Base-by-base conservation (phyloP, 495 filamentous ascomycete species). In the Friedmanniomyces endolithicus region DNA sequence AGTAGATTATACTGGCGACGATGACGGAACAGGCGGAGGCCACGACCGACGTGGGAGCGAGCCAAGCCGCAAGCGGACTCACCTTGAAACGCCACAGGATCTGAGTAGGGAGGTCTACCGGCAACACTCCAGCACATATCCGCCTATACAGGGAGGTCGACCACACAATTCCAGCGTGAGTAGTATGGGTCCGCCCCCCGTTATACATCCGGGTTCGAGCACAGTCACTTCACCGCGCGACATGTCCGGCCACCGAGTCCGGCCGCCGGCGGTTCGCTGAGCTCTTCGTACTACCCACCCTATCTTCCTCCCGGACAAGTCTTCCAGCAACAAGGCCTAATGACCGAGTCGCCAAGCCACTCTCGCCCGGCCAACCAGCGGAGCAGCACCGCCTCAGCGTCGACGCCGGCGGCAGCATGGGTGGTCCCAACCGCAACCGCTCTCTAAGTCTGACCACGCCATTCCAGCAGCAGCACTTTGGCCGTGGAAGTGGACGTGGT, bases 331-430 rank as follows among this genome's bases (percentile, higher is more conserved):
- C 81, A 86, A 56, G 74, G 71, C 50, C 75, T 76, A 52, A 85
- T 94, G 76, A 89, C 84, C 3, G 89, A 95, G 64, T 90, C 85
- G 59, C 87, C 88, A 90, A 86, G 64, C 86, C 89, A 2, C 72
- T 95, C 31, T 94, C 88, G 33, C 89, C 89, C 2, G 80, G 78
- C 60, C 79, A 78, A 17, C 69, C 76, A 35, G 76, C 80, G 40
- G 78, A 81, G 46, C 72, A 78, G 27, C 77, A 81, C 55, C 78
- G 83, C 58, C 70, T 78, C 7, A 73, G 76, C 29, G 78, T 81
- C 8, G 50, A 59, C 43, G 78, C 81, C 45, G 54, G n/a, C n/a
- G n/a, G 71, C 35, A 41, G 37, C 17, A 69, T 74, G 55, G 40
- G 50, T 12, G 27, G 11, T 0, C 48, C 31, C 25, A 76, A 75